phyloP scores from a whole-genome alignment of 1,284 basidiomycete genomes.

The Puccinia hordei region DNA sequence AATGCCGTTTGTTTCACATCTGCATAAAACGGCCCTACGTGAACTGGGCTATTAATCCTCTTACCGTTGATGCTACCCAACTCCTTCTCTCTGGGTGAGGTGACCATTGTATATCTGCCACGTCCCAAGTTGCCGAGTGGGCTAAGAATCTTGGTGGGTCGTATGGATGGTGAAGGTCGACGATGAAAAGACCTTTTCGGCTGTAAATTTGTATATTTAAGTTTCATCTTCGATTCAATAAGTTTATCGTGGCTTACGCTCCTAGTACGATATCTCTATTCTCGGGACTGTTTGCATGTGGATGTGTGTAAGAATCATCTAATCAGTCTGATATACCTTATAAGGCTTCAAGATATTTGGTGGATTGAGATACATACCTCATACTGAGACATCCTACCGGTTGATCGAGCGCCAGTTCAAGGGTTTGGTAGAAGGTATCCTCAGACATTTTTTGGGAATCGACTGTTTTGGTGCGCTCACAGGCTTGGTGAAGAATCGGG shows the following conservation, averaged over 20 bases:
- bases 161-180: constrained; percentile 84
- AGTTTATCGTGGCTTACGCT: constrained; percentile 64
- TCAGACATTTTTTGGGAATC: neutral
- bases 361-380: neutral
- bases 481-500: too few species aligned
- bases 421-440: constrained; percentile 48
- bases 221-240: constrained; percentile 24
- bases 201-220: constrained; percentile 59
- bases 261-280: constrained; percentile 77
- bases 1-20: too few species aligned
- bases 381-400: constrained; percentile 59
- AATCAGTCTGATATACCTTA: neutral
- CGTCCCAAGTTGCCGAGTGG: constrained; percentile 94
- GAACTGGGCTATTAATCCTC: too few species aligned
- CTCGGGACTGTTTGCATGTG: constrained; percentile 76
- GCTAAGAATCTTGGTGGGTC: constrained; percentile 88
- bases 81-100: constrained; percentile 80
- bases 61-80: constrained; percentile 82
- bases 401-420: constrained; percentile 59
- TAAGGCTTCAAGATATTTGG: neutral
- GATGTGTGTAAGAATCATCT: constrained; percentile 62
- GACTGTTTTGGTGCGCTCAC: too few species aligned
- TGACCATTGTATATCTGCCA: constrained; percentile 92
- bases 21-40: too few species aligned
- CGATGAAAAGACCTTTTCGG: constrained; percentile 90